phyloP scores from a whole-genome alignment of 73 alveolate genomes.

The Uronychia setigera region DNA sequence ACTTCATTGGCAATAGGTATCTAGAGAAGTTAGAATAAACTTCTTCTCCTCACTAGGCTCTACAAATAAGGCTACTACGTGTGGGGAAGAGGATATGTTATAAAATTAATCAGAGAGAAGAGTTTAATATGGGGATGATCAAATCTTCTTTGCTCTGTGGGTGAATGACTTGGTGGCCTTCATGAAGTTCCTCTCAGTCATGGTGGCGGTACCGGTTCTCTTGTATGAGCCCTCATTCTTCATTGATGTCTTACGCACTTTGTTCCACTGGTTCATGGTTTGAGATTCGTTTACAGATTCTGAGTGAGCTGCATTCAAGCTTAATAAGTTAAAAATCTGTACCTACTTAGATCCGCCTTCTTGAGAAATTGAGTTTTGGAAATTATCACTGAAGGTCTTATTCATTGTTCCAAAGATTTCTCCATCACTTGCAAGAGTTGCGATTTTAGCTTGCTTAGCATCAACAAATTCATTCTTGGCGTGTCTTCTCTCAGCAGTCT shows the following conservation, averaged over 20 bases:
- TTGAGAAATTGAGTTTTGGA: too few relatives aligned
- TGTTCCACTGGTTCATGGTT: background rate
- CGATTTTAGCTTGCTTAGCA: background rate
- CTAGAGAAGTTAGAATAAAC: too few relatives aligned
- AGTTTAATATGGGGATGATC: too few relatives aligned
- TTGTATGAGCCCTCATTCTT: background rate
- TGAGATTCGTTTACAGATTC: background rate
- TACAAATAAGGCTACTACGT: too few relatives aligned
- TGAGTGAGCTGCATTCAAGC: background rate
- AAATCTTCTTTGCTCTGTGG: too few relatives aligned
- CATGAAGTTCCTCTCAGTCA: background rate
- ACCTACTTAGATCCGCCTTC: too few relatives aligned
- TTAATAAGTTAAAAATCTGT: too few relatives aligned
- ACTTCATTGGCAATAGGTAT: too few relatives aligned
- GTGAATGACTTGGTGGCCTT: background rate
- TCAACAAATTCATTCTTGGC: background rate
- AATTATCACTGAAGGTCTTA: background rate
- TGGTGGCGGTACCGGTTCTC: background rate
- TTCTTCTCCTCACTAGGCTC: too few relatives aligned
- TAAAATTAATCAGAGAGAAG: too few relatives aligned
- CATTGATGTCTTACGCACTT: background rate
- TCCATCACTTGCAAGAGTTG: background rate
- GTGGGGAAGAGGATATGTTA: too few relatives aligned
- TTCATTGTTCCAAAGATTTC: background rate
- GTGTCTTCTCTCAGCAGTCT: background rate